A percentile compares a stretch with the other conserved stretches of the same genome.
These are phyloP conservation scores for Nicotiana tomentosiformis DNA, from an alignment of 257 asterid genomes.

Conservation along the genomic window DNA sequence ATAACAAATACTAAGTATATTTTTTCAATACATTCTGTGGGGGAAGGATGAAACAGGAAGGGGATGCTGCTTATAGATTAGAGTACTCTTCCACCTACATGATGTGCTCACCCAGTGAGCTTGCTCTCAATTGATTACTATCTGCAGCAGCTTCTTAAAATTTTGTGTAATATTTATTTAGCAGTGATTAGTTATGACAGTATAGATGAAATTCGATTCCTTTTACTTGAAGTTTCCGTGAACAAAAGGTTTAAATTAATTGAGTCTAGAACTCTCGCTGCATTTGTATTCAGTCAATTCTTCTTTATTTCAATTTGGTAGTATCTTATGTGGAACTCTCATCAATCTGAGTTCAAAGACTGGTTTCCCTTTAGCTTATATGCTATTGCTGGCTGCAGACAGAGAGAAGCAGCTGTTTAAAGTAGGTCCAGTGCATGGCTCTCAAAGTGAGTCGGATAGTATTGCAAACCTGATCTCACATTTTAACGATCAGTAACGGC, in stretches of 20 bases:
- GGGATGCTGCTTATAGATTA: background rate
- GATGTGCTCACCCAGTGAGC: background rate
- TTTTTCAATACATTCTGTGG: background rate
- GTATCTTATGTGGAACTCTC: background rate
- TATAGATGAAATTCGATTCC: background rate
- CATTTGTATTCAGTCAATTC: background rate
- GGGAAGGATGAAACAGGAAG: background rate
- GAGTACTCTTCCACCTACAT: background rate
- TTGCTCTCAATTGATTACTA: background rate
- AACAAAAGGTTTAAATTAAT: background rate
- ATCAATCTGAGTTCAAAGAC: background rate
- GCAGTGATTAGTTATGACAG: background rate
- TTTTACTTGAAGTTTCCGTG: background rate
- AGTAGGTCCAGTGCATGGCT: background rate
- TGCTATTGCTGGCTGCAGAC: background rate
- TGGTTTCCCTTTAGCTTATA: background rate
- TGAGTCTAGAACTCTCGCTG: background rate
- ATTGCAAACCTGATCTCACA: background rate
- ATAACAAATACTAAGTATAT: background rate
- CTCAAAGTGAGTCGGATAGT: background rate
- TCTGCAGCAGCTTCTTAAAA: background rate
- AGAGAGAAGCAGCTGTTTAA: background rate
- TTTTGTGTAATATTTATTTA: background rate
- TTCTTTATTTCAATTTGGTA: background rate
- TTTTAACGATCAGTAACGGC: background rate